Evolutionary conservation across 2,329 filamentous ascomycete genomes (phyloP).

Genomic region (Aspergillus carbonarius): DNA sequence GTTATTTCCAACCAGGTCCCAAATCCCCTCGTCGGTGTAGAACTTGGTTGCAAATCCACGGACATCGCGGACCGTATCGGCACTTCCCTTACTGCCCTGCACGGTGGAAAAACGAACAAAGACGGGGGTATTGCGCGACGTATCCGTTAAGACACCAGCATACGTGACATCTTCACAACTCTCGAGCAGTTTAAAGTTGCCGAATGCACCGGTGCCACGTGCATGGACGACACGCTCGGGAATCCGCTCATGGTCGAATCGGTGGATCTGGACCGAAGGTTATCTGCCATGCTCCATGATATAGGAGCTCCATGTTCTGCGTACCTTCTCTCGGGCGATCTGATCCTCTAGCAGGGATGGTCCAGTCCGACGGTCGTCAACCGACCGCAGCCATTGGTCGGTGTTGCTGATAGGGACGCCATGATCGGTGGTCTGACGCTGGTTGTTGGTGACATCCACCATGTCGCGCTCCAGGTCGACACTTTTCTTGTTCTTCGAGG

Average conservation of each 20-base stretch:
- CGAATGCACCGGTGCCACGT: slow-evolving; percentile 64
- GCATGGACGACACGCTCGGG: slow-evolving; percentile 68
- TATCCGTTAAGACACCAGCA: slow-evolving; percentile 66
- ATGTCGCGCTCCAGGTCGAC: slow-evolving; percentile 61
- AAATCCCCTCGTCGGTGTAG: slow-evolving; percentile 73
- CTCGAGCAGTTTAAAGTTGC: slow-evolving; percentile 65
- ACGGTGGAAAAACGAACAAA: slow-evolving; percentile 75
- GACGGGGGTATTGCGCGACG: slow-evolving; percentile 60
- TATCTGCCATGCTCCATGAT: neutral
- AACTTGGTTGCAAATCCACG: slow-evolving; percentile 73
- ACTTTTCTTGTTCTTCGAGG: slow-evolving; percentile 51
- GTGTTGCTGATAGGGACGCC: slow-evolving; percentile 71
- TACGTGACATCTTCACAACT: slow-evolving; percentile 62
- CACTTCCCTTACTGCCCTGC: slow-evolving; percentile 67
- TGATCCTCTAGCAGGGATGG: slow-evolving; percentile 70
- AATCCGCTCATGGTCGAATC: slow-evolving; percentile 73
- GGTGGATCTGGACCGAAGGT: slow-evolving; percentile 44
- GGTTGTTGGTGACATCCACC: slow-evolving; percentile 58
- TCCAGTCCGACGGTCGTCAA: slow-evolving; percentile 62
- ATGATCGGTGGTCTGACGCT: slow-evolving; percentile 71
- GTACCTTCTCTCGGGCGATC: slow-evolving; percentile 70
- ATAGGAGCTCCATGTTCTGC: neutral
- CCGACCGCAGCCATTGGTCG: slow-evolving; percentile 73
- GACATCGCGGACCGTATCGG: slow-evolving; percentile 75
- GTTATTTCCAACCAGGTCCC: slow-evolving; percentile 72